These are phyloP conservation scores for Chlorella variabilis DNA, from an alignment of 163 green algal genomes.

Conservation along the genomic window DNA sequence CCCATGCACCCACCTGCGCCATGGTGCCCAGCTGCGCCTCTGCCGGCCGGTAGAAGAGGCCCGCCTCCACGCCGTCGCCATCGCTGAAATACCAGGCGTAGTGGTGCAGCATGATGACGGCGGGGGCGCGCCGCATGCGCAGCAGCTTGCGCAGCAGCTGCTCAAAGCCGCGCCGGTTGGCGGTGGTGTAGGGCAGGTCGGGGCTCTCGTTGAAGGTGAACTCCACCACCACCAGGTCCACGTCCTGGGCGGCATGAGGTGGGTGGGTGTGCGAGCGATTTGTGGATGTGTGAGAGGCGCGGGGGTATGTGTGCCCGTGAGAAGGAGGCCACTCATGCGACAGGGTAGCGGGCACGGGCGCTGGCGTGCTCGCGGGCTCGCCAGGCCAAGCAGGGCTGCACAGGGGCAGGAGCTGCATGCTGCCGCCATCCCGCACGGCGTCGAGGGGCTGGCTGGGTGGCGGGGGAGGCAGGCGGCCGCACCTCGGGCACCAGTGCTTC, in stretches of 20 bases:
- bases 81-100: conserved; percentile 12
- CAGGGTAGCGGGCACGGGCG: too few relatives aligned
- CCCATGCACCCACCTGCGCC: neutral
- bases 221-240: conserved; percentile 10
- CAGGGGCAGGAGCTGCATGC: too few relatives aligned
- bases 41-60: neutral
- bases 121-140: neutral
- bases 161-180: conserved; percentile 25
- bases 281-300: too few relatives aligned
- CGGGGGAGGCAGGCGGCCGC: too few relatives aligned
- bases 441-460: too few relatives aligned
- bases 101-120: conserved; percentile 21
- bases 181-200: neutral
- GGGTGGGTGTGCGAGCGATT: too few relatives aligned
- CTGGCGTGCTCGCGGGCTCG: too few relatives aligned
- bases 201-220: neutral
- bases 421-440: too few relatives aligned
- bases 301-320: too few relatives aligned
- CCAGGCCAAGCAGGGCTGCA: too few relatives aligned
- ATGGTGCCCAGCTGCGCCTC: conserved; percentile 8
- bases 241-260: neutral
- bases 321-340: too few relatives aligned
- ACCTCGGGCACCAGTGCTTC: conserved; percentile 22
- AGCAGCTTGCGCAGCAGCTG: conserved; percentile 34
- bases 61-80: neutral